Evolutionary conservation across 495 filamentous ascomycete genomes (phyloP).

Genomic region (Aspergillus cristatus): DNA sequence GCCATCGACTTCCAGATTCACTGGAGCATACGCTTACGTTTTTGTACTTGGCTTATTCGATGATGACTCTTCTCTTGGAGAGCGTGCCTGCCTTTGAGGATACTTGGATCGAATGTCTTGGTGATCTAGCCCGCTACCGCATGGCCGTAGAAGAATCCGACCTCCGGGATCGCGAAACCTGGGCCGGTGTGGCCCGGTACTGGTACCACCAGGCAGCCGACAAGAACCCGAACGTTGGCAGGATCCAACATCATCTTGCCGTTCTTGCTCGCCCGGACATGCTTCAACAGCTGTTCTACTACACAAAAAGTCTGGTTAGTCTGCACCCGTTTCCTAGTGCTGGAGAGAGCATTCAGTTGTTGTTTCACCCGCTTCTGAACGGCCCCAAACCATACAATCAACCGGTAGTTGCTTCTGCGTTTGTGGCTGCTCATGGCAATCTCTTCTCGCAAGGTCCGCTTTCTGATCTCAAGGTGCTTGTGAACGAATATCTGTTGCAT

Average conservation of each 20-base stretch:
- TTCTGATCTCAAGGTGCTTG: conserved; percentile 36
- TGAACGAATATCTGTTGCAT: conserved; percentile 38
- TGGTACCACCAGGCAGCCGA: conserved; percentile 81
- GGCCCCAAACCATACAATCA: conserved; percentile 16
- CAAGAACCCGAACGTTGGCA: conserved; percentile 56
- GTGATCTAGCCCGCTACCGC: conserved; percentile 62
- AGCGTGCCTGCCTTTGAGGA: conserved; percentile 68
- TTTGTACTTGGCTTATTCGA: conserved; percentile 72
- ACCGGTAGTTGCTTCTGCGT: conserved; percentile 33
- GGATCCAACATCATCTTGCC: conserved; percentile 78
- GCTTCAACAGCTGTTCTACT: conserved; percentile 68
- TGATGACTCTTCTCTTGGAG: conserved; percentile 70
- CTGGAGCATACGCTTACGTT: conserved; percentile 75
- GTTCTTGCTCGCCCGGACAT: conserved; percentile 69
- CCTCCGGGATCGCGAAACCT: conserved; percentile 61
- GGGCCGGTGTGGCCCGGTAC: conserved; percentile 64
- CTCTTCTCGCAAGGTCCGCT: conserved; percentile 50
- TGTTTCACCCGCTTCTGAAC: conserved; percentile 59
- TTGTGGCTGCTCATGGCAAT: conserved; percentile 56
- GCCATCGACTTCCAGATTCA: conserved; percentile 58
- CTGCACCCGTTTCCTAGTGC: conserved; percentile 49
- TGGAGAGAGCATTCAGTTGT: conserved; percentile 58
- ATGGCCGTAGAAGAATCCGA: conserved; percentile 77
- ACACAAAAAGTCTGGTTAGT: conserved; percentile 44
- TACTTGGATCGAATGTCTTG: conserved; percentile 87